A percentile compares a stretch with the other conserved stretches of the same genome.
These are phyloP conservation scores for Excoecaria agallocha DNA, from an alignment of 345 rosid genomes.

Conservation along the genomic window DNA sequence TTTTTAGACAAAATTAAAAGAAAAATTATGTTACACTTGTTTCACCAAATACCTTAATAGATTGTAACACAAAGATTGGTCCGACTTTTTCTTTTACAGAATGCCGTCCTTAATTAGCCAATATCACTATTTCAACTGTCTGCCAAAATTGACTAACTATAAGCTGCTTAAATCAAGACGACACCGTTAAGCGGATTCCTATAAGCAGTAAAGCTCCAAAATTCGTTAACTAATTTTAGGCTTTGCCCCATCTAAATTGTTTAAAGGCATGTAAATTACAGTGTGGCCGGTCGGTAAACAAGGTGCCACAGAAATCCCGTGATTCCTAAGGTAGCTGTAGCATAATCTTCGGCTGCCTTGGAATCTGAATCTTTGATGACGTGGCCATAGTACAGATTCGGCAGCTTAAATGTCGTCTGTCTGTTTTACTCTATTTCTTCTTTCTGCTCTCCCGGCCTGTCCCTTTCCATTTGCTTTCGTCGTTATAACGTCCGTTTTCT, in stretches of 20 bases:
- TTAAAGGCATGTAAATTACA: not conserved
- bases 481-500: constrained; percentile 15
- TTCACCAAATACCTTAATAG: too few relatives aligned
- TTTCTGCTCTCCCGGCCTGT: constrained; percentile 16
- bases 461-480: not conserved
- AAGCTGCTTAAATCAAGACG: too few relatives aligned
- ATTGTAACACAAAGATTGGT: too few relatives aligned
- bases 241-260: not conserved
- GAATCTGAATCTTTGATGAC: constrained; percentile 29
- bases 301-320: constrained; percentile 17
- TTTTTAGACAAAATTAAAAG: too few relatives aligned
- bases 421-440: not conserved
- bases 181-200: too few relatives aligned
- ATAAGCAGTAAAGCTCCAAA: not conserved
- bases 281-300: not conserved
- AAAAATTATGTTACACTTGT: too few relatives aligned
- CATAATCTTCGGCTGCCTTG: not conserved
- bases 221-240: not conserved
- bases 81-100: too few relatives aligned
- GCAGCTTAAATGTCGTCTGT: constrained; percentile 22
- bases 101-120: too few relatives aligned
- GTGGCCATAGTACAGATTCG: constrained; percentile 21
- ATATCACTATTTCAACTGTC: too few relatives aligned
- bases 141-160: too few relatives aligned
- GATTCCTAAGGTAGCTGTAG: not conserved